Evolutionary conservation across 305 asterid species (phyloP).

Genomic region (Petunia hybrid): DNA sequence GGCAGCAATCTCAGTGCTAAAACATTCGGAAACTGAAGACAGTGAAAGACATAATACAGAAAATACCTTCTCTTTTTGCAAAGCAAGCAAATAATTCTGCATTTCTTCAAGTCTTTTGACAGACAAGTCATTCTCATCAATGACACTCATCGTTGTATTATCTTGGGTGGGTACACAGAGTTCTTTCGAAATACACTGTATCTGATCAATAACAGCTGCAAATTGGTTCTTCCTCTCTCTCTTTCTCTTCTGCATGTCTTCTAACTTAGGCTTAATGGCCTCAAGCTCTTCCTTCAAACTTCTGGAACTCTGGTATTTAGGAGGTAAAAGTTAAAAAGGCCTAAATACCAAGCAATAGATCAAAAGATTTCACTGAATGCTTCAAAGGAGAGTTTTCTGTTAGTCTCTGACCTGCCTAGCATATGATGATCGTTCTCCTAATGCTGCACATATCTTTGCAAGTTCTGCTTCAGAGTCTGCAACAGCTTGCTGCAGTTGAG

Average conservation of each 20-base stretch:
- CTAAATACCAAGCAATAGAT: not conserved
- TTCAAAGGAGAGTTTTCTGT: not conserved
- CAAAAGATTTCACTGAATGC: not conserved
- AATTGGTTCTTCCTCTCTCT: slow-evolving; percentile 70
- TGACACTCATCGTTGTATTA: slow-evolving; percentile 29
- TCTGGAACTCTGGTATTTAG: slow-evolving; percentile 57
- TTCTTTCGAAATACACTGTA: slow-evolving; percentile 61
- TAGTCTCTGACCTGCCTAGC: slow-evolving; percentile 56
- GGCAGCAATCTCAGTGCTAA: not conserved
- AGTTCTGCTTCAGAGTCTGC: slow-evolving; percentile 83
- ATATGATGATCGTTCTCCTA: slow-evolving; percentile 67
- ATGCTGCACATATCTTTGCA: slow-evolving; percentile 63
- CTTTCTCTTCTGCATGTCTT: slow-evolving; percentile 65
- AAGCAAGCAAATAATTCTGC: slow-evolving; percentile 52
- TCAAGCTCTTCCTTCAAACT: slow-evolving; percentile 73
- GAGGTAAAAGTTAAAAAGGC: slow-evolving; percentile 26
- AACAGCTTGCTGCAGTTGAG: slow-evolving; percentile 76
- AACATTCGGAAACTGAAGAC: slow-evolving; percentile 29
- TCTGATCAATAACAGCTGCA: slow-evolving; percentile 67
- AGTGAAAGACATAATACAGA: slow-evolving; percentile 28
- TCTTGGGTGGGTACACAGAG: slow-evolving; percentile 55
- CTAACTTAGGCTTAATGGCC: slow-evolving; percentile 67
- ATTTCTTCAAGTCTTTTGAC: slow-evolving; percentile 69
- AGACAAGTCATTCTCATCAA: slow-evolving; percentile 80
- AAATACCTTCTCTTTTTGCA: slow-evolving; percentile 72